Evolutionary conservation across 2,329 filamentous ascomycete genomes (phyloP), one percentile per base, ranked within the genome.

Genomic region (Alternaria solani): DNA sequence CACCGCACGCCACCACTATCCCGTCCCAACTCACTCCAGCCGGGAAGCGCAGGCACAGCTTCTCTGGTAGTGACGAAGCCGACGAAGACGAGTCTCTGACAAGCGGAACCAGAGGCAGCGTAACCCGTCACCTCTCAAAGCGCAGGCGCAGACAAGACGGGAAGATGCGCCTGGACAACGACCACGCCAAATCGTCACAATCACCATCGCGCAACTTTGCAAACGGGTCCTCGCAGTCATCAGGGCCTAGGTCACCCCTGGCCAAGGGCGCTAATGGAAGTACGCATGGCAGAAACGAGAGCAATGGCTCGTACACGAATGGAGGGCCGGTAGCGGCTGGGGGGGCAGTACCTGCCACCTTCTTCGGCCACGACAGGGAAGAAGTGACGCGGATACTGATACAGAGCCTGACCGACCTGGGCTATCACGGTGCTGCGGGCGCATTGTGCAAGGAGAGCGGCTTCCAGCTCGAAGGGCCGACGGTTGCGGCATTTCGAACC

Each of bases 321-420:
- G 80, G 81, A 25, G 68, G 61, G 48, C 68, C 76, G 53, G 68
- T 75, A 62, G 62, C 72, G 9, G 75, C 73, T 51, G 72, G 72
- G 25, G 70, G 68, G 41, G 59, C 73, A 23, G 44, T 73, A 20
- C 70, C 77, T 28, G 47, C 82, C 5, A 82, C 82, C 34, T 98
- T 96, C 77, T 90, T 89, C 73, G 94, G 93, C 18, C 94, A 98
- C 75, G 88, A 95, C 75, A 88, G 93, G 75, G 93, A 97, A 82
- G 94, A 99, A 81, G 90, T 98, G 44, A 96, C 94, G 5, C 86
- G 95, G 55, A 91, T 98, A 65, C 80, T 99, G 70, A 95, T 99
- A 72, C 95, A 99, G 79, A 91, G 93, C 36, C 81, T 99, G 65
- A 87, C 89, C 25, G 94, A 97, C 76, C 85, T 99, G 81, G 95